Evolutionary conservation across 1,284 basidiomycete species (phyloP).

Genomic region (Puccinia coronata): DNA sequence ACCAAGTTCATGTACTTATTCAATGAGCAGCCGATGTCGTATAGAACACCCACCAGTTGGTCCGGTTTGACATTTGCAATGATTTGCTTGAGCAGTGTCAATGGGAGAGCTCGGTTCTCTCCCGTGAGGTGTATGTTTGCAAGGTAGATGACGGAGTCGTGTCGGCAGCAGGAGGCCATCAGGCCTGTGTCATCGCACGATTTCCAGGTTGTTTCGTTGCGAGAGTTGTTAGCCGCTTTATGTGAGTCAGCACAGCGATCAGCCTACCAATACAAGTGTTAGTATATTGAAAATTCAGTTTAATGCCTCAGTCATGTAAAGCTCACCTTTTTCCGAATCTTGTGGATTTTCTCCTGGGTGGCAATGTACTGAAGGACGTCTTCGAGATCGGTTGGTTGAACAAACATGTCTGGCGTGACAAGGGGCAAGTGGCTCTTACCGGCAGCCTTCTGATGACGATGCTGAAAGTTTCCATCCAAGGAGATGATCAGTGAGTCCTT

Average conservation of each 20-base stretch:
- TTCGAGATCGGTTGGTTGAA: neutral
- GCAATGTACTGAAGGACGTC: neutral
- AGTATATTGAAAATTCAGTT: no score
- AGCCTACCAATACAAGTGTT: neutral
- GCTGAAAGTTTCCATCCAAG: constrained; percentile 13
- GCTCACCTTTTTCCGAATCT: neutral
- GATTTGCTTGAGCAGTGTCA: neutral
- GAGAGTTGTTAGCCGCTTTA: neutral
- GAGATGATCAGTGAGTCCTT: neutral
- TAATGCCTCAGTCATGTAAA: neutral
- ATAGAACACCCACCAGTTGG: neutral
- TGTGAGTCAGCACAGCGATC: neutral
- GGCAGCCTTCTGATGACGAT: constrained; percentile 5
- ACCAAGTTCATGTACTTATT: neutral
- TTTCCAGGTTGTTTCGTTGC: neutral
- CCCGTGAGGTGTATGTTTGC: neutral
- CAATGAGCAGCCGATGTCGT: neutral
- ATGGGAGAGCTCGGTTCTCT: neutral
- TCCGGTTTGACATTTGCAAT: neutral
- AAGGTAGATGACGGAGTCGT: neutral
- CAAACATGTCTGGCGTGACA: neutral
- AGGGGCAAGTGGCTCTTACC: neutral
- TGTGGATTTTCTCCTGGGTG: neutral
- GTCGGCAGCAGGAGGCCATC: neutral
- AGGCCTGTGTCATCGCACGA: no score